A percentile compares a stretch with the other conserved stretches of the same genome.
Evolutionary conservation across 2,329 filamentous ascomycete genomes (phyloP).

Genomic region (Sordariomycetes sp.): DNA sequence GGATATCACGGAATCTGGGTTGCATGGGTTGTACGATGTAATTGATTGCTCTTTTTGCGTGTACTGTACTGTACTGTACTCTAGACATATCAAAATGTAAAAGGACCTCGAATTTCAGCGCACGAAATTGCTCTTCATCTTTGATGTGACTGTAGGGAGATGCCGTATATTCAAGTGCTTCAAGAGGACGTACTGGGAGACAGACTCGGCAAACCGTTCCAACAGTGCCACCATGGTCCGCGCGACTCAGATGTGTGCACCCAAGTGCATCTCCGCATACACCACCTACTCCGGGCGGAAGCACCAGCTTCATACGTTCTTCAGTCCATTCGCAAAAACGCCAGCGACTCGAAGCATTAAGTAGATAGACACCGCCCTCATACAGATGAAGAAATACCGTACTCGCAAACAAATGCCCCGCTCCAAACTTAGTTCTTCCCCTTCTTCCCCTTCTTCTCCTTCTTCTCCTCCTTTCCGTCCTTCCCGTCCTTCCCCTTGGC

Average conservation of each 20-base stretch:
- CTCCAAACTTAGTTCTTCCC: not conserved
- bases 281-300: too few species aligned
- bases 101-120: not conserved
- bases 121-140: not conserved
- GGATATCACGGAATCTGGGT: not conserved
- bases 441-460: constrained; percentile 9
- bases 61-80: not conserved
- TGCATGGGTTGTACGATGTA: not conserved
- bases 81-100: not conserved
- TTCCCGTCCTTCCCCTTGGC: constrained; percentile 8
- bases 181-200: too few species aligned
- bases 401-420: too few species aligned
- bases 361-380: not conserved
- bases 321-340: too few species aligned
- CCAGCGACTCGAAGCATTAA: too few species aligned
- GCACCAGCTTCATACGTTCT: too few species aligned
- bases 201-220: too few species aligned
- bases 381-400: not conserved
- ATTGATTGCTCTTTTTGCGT: not conserved
- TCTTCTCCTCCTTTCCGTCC: constrained; percentile 5
- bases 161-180: too few species aligned
- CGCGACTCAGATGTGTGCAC: too few species aligned
- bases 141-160: too few species aligned
- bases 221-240: too few species aligned
- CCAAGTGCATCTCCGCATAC: too few species aligned